Evolutionary conservation across 495 filamentous ascomycete genomes (phyloP).

Genomic region (Friedmanniomyces endolithicus): DNA sequence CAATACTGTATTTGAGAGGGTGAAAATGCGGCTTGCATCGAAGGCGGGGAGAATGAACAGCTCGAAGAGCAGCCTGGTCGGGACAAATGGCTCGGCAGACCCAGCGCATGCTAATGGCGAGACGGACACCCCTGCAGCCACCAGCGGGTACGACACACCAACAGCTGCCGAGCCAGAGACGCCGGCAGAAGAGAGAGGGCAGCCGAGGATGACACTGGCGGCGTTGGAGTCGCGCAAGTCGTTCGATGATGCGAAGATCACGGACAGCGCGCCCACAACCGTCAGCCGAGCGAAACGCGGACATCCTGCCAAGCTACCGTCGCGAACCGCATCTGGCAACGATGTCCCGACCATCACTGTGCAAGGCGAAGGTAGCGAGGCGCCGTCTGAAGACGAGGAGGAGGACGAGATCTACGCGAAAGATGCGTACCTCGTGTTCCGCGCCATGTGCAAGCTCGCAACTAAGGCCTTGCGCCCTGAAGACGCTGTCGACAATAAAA

Average conservation of each 20-base stretch:
- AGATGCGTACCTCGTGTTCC: conserved; percentile 92
- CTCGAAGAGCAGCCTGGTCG: conserved; percentile 30
- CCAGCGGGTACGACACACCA: conserved; percentile 23
- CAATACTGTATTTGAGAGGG: conserved; percentile 90
- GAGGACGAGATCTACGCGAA: conserved; percentile 94
- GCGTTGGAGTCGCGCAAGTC: conserved; percentile 88
- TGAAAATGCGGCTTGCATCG: conserved; percentile 72
- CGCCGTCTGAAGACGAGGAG: conserved; percentile 59
- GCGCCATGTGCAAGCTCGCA: conserved; percentile 93
- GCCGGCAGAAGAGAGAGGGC: conserved; percentile 47
- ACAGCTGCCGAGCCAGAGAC: conserved; percentile 43
- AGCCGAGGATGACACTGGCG: conserved; percentile 77
- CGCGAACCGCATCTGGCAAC: conserved; percentile 43
- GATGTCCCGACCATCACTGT: conserved; percentile 29
- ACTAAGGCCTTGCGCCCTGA: conserved; percentile 81
- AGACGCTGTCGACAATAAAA: conserved; percentile 81
- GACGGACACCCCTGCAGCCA: conserved; percentile 21
- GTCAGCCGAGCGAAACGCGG: conserved; percentile 62
- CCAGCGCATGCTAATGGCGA: conserved; percentile 24
- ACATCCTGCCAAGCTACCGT: conserved; percentile 31
- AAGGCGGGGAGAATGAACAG: conserved; percentile 59
- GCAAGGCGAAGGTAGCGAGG: conserved; percentile 37
- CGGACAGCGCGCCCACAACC: conserved; percentile 83
- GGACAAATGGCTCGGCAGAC: conserved; percentile 25
- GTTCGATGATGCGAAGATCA: conserved; percentile 82